Percentiles rank a stretch among this genome's conserved stretches.
Evolutionary conservation across 768 basidiomycete species (phyloP).

Genomic region (Psilocybe cubensis): DNA sequence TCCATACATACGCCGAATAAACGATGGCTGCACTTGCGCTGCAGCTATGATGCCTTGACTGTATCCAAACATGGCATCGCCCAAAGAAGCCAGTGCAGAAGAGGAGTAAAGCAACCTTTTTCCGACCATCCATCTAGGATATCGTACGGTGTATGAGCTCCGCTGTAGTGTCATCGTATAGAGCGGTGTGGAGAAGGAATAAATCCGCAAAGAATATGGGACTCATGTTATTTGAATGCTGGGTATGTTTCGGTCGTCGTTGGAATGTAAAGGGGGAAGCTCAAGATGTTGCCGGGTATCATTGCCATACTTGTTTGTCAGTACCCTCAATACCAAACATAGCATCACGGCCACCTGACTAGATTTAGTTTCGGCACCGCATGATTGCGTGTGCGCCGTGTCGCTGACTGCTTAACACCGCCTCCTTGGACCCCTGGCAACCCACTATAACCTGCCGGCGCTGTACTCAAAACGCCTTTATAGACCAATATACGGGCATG

Average conservation of each 20-base stretch:
- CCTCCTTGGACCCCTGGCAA: not conserved
- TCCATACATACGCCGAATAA: slow-evolving; percentile 53
- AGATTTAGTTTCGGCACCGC: not conserved
- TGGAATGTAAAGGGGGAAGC: not conserved
- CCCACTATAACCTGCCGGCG: not conserved
- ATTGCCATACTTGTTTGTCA: not conserved
- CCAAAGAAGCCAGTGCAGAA: slow-evolving; percentile 56
- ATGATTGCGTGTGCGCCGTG: not conserved
- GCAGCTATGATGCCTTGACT: slow-evolving; percentile 56
- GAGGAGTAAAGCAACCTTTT: slow-evolving; percentile 51
- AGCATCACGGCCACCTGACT: slow-evolving; percentile 8
- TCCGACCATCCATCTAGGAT: slow-evolving; percentile 57
- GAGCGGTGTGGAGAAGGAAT: not conserved
- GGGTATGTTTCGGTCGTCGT: not conserved
- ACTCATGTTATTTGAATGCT: not conserved
- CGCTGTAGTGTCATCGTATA: slow-evolving; percentile 15
- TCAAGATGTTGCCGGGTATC: not conserved
- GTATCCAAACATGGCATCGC: slow-evolving; percentile 61
- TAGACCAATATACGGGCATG: not conserved
- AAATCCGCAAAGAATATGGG: slow-evolving; percentile 13
- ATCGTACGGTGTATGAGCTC: slow-evolving; percentile 43
- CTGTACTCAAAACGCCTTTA: not conserved
- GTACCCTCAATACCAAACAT: not conserved
- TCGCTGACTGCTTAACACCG: not conserved
- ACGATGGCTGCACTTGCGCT: slow-evolving; percentile 55